phyloP scores from a whole-genome alignment of 352 stramenopile genomes.

The Phytophthora fragariaefolia region DNA sequence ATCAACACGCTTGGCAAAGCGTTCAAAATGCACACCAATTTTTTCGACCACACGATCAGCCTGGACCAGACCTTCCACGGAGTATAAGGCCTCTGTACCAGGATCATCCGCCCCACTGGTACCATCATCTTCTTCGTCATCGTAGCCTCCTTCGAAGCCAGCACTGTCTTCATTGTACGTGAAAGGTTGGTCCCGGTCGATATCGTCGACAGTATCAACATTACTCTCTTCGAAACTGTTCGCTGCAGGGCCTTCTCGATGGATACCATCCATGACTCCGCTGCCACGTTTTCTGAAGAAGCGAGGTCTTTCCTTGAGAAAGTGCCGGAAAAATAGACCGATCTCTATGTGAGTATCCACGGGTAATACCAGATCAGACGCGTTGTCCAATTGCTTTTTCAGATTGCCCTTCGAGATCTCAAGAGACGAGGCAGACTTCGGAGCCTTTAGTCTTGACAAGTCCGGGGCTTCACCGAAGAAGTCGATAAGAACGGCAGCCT shows the following conservation, averaged over 20 bases:
- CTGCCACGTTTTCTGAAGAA: conserved; percentile 57
- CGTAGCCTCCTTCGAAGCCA: conserved; percentile 46
- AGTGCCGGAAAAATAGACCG: conserved; percentile 75
- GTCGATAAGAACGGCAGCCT: conserved; percentile 49
- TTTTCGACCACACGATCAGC: conserved; percentile 95
- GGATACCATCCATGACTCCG: conserved; percentile 12
- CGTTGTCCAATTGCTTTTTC: conserved; percentile 60
- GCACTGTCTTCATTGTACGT: conserved; percentile 51
- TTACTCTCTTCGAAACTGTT: conserved; percentile 25
- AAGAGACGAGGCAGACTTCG: conserved; percentile 44
- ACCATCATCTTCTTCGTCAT: conserved; percentile 57
- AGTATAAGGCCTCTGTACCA: conserved; percentile 45
- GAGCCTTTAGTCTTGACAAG: conserved; percentile 50
- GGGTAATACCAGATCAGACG: conserved; percentile 71
- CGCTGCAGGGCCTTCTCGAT: conserved; percentile 16
- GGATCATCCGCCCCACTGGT: conserved; percentile 38
- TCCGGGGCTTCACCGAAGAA: conserved; percentile 65
- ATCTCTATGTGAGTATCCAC: conserved; percentile 81
- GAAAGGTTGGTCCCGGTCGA: conserved; percentile 34
- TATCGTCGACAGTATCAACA: conserved; percentile 25
- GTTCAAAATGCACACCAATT: conserved; percentile 93
- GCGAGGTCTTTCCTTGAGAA: conserved; percentile 74
- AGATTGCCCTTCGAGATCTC: conserved; percentile 58
- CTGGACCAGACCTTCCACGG: conserved; percentile 70
- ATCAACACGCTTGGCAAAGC: conserved; percentile 96